A percentile compares a stretch with the other conserved stretches of the same genome.
Conservation (phyloP, 768 basidiomycete species). For the Crassisporium funariophilum region DNA sequence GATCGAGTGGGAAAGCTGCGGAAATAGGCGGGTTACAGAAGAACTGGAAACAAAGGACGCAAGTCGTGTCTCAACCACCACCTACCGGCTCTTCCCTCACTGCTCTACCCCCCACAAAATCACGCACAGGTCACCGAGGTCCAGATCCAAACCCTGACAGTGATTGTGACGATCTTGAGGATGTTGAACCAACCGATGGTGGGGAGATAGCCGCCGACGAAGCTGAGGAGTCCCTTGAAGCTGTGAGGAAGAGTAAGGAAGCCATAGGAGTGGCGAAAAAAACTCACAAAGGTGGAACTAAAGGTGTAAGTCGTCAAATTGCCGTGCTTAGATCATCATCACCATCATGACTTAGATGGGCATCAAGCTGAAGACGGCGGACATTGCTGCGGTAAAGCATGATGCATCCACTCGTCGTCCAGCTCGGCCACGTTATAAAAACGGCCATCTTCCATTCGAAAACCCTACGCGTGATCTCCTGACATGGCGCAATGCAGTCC, state of each 20-base stretch:
- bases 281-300: too few relatives aligned
- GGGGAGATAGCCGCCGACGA: too few relatives aligned
- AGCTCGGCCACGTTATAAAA: neutral
- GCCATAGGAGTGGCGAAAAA: too few relatives aligned
- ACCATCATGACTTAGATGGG: neutral
- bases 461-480: neutral
- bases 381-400: neutral
- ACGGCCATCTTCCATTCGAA: neutral
- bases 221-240: too few relatives aligned
- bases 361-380: neutral
- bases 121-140: too few relatives aligned
- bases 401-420: neutral
- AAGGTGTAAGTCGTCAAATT: too few relatives aligned
- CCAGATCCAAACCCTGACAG: too few relatives aligned
- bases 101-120: neutral
- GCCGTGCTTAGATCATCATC: neutral
- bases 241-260: too few relatives aligned
- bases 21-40: neutral
- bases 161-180: too few relatives aligned
- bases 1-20: neutral
- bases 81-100: neutral
- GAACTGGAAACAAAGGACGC: neutral
- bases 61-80: neutral
- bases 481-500: neutral
- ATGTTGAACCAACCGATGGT: too few relatives aligned